Percentiles rank a stretch among this genome's conserved stretches.
Evolutionary conservation across 306 rosid genomes (phyloP).

Genomic region (Canavalia ensiformis): DNA sequence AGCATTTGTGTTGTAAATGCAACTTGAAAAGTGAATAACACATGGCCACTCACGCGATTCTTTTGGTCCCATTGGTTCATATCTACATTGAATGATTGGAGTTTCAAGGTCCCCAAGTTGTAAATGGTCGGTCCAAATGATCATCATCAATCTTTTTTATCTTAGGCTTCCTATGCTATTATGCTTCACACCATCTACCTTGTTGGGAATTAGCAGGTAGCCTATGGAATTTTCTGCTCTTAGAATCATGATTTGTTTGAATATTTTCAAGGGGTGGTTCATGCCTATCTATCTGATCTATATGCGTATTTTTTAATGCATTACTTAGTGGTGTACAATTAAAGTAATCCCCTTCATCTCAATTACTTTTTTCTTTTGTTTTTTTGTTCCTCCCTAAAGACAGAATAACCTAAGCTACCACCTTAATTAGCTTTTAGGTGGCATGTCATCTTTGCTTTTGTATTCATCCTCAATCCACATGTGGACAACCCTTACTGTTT

Average conservation of each 20-base stretch:
- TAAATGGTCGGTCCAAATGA: constrained; percentile 35
- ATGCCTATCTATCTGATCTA: constrained; percentile 46
- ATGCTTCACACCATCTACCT: constrained; percentile 25
- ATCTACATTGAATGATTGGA: constrained; percentile 42
- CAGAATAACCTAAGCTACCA: constrained; percentile 43
- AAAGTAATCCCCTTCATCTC: constrained; percentile 47
- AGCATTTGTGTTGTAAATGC: constrained; percentile 38
- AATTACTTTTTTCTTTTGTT: constrained; percentile 36
- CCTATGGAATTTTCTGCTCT: constrained; percentile 50
- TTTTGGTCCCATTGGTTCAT: constrained; percentile 42
- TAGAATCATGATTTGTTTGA: constrained; percentile 50
- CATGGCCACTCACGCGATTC: constrained; percentile 32
- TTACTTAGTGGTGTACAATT: constrained; percentile 50
- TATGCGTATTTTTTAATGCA: constrained; percentile 19
- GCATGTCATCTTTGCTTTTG: constrained; percentile 50
- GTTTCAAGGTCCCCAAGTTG: constrained; percentile 47
- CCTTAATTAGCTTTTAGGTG: constrained; percentile 48
- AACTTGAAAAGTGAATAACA: constrained; percentile 30
- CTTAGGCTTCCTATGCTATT: not conserved
- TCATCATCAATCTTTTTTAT: constrained; percentile 23
- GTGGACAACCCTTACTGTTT: constrained; percentile 40
- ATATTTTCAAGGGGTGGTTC: constrained; percentile 39
- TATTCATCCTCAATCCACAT: constrained; percentile 50
- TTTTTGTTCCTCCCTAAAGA: constrained; percentile 40
- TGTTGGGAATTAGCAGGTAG: constrained; percentile 31